Conservation (phyloP, 108 stramenopile genomes). For the Mediolabrus comicus region DNA sequence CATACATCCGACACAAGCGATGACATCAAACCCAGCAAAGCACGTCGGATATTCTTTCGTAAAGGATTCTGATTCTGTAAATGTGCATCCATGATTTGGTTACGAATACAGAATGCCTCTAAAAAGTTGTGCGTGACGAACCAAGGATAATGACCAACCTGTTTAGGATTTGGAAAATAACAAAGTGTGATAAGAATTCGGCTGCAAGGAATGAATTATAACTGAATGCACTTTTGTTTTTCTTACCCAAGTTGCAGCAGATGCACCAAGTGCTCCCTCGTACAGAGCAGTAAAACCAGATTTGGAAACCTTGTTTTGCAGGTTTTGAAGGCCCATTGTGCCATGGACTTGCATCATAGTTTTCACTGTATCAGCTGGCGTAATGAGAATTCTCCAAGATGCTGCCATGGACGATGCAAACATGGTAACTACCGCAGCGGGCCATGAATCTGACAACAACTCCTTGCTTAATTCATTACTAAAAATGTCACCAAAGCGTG, state of each 20-base stretch:
- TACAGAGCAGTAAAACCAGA: constrained; percentile 70
- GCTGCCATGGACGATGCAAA: constrained; percentile 77
- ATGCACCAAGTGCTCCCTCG: constrained; percentile 79
- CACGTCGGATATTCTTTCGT: constrained; percentile 47
- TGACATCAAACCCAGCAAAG: constrained; percentile 66
- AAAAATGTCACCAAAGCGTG: constrained; percentile 86
- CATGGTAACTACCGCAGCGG: constrained; percentile 56
- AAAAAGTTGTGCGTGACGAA: constrained; percentile 83
- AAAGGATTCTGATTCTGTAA: constrained; percentile 31
- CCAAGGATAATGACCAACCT: constrained; percentile 91
- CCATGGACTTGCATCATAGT: constrained; percentile 89
- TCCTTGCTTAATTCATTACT: constrained; percentile 67
- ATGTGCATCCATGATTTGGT: constrained; percentile 62
- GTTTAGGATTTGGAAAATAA: too few relatives aligned
- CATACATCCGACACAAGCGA: constrained; percentile 74
- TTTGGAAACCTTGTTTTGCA: constrained; percentile 53
- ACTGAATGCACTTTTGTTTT: constrained; percentile 20
- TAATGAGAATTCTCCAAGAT: constrained; percentile 77
- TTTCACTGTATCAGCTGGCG: constrained; percentile 87
- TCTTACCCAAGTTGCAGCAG: constrained; percentile 77
- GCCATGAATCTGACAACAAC: constrained; percentile 23
- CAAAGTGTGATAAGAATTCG: background rate
- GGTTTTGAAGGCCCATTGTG: constrained; percentile 53
- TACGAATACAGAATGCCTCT: constrained; percentile 61
- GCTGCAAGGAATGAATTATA: background rate